Conservation (phyloP, 768 basidiomycete species). For the Pulveroboletus sp. region DNA sequence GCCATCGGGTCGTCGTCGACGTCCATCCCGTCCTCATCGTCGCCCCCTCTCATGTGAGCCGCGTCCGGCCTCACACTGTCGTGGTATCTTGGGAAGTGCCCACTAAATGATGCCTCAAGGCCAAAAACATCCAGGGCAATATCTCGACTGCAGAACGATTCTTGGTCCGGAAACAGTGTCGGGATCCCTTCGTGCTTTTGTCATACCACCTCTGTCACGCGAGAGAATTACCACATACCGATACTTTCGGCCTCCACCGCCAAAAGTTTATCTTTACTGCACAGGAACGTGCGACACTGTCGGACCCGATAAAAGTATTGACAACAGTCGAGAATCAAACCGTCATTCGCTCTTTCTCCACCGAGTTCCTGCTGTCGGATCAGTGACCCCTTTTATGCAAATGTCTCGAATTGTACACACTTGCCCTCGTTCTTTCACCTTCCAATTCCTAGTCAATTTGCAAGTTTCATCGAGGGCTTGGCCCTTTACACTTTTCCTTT, state of each 20-base stretch:
- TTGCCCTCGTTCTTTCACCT: constrained; percentile 42
- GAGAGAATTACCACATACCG: constrained; percentile 33
- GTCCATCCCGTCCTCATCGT: constrained; percentile 54
- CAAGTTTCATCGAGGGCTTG: constrained; percentile 65
- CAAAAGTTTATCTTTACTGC: constrained; percentile 70
- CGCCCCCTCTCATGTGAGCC: constrained; percentile 27
- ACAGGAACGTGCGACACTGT: constrained; percentile 51
- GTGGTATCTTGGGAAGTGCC: constrained; percentile 35
- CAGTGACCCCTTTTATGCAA: neutral
- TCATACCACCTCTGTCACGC: constrained; percentile 10
- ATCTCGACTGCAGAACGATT: constrained; percentile 46
- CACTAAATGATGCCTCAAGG: constrained; percentile 39
- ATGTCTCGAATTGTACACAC: constrained; percentile 26
- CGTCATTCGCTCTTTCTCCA: constrained; percentile 56
- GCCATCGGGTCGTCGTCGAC: constrained; percentile 53
- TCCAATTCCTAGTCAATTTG: constrained; percentile 62
- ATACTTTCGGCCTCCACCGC: constrained; percentile 49
- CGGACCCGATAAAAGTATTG: constrained; percentile 48
- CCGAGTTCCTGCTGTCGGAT: constrained; percentile 18
- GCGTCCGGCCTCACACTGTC: constrained; percentile 26
- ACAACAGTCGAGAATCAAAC: constrained; percentile 74
- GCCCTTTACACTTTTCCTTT: constrained; percentile 53
- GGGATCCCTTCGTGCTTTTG: constrained; percentile 15
- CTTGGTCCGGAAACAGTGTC: constrained; percentile 32
- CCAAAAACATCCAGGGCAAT: constrained; percentile 50